Conservation (phyloP, 1,284 basidiomycete genomes). For the Rhodotorula sp. region DNA sequence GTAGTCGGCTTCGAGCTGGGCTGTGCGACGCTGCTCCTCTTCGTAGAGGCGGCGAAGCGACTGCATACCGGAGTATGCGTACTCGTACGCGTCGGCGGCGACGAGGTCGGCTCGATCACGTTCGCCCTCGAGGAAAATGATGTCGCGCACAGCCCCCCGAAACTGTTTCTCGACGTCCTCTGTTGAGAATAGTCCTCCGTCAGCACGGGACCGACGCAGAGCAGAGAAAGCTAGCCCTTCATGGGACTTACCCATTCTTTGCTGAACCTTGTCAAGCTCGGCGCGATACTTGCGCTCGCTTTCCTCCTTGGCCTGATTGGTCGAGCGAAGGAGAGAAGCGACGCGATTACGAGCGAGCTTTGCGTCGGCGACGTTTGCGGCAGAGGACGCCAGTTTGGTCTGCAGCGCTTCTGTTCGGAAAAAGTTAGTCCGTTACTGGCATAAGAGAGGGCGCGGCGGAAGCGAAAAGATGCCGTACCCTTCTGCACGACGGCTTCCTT, state of each 20-base stretch:
- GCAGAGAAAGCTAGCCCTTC: neutral
- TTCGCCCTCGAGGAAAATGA: neutral
- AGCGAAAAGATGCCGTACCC: neutral
- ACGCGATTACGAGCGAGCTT: neutral
- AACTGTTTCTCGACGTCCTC: neutral
- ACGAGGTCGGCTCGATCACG: neutral
- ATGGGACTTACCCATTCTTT: neutral
- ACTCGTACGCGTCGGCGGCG: neutral
- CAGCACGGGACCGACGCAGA: neutral
- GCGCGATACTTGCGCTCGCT: neutral
- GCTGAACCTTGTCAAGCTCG: constrained; percentile 5
- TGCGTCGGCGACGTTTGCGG: neutral
- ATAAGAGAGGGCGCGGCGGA: neutral
- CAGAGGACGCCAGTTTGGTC: neutral
- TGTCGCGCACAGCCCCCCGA: neutral
- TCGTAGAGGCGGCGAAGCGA: neutral
- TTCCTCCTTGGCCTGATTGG: neutral
- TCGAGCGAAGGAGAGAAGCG: neutral
- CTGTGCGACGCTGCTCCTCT: neutral
- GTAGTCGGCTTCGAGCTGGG: neutral
- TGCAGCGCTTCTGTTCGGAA: neutral
- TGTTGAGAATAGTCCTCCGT: neutral
- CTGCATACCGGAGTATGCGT: neutral
- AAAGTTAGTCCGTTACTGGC: neutral
- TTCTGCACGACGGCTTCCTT: constrained; percentile 1